Evolutionary conservation across 2,329 filamentous ascomycete species (phyloP).

Genomic region (Sporothrix brasiliensis): DNA sequence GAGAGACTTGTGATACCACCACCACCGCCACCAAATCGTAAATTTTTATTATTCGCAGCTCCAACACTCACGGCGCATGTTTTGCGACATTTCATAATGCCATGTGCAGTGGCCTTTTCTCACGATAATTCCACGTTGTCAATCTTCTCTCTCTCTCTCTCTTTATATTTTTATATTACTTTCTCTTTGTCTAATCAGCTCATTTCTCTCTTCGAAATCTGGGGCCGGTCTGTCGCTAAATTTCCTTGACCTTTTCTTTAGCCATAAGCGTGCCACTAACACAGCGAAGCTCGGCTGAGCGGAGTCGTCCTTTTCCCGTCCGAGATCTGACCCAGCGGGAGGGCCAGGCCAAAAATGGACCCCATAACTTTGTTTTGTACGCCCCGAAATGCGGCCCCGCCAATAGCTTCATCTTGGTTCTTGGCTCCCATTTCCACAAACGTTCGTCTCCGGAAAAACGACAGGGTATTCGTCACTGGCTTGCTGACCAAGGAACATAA

Average conservation of each 20-base stretch:
- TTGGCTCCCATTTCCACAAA: background rate
- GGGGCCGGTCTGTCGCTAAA: background rate
- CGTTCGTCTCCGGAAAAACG: background rate
- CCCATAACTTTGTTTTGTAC: constrained; percentile 6
- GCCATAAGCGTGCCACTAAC: constrained; percentile 16
- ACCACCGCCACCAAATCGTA: background rate
- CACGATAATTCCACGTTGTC: constrained; percentile 3
- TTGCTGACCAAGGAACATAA: no score
- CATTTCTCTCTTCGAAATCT: constrained; percentile 11
- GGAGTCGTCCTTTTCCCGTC: background rate
- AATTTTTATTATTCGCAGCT: no score
- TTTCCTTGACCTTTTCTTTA: background rate
- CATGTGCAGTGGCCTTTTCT: background rate
- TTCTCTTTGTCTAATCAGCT: background rate
- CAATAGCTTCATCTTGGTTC: background rate
- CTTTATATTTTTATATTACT: background rate
- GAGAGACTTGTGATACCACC: background rate
- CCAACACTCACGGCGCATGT: background rate
- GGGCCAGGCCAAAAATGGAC: background rate
- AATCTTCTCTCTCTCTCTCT: background rate
- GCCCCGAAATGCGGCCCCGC: constrained; percentile 2
- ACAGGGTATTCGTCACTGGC: no score
- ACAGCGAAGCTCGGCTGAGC: background rate
- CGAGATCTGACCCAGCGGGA: background rate
- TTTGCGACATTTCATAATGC: background rate